Evolutionary conservation across 2,329 filamentous ascomycete species (phyloP), one percentile per base, ranked within the genome.

Genomic region (Trichoderma sp.): DNA sequence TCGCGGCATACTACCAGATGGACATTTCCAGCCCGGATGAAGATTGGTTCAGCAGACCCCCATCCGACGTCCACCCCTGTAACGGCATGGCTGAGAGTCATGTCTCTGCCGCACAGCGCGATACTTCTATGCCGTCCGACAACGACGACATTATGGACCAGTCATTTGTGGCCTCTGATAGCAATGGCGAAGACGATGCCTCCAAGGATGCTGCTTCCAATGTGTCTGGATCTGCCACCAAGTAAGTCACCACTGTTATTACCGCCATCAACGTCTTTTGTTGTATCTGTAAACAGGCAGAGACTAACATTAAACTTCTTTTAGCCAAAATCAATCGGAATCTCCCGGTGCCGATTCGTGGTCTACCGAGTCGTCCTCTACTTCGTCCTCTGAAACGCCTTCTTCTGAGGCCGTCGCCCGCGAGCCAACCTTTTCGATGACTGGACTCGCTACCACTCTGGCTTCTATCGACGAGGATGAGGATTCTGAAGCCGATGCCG

Each of bases 31-130:
- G 74, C 4, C 79, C 79, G 9, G 55, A 71, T 6, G 36, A 73
- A 15, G 75, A 80, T 64, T 81, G 77, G 78, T 78, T 78, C 68
- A 28, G 28, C 26, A 71, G 71, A 20, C 76, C 78, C 11, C 11
- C n/a, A 8, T 28, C 20, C 28, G 26, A 23, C 47, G 15, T 11
- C 6, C 11, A 23, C 8, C 43, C 28, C 5, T 11, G n/a, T 17
- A 53, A 12, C 12, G 39, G 11, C 20, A 28, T 50, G 39, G 23
- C 12, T 26, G 36, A 28, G 6, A 43, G 39, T n/a, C 7, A 43
- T 43, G 36, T 15, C 39, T 32, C 47, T 28, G 26, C 39, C n/a
- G 62, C 15, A 7, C 62, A 50, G 39, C 26, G 4, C n/a, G 28
- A 63, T 12, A 6, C 23, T 30, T 39, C 61, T 30, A 20, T 12